Percentiles rank a stretch among this genome's conserved stretches.
phyloP scores from a whole-genome alignment of 176 grass and related monocot genomes.

The Carex cristatella region DNA sequence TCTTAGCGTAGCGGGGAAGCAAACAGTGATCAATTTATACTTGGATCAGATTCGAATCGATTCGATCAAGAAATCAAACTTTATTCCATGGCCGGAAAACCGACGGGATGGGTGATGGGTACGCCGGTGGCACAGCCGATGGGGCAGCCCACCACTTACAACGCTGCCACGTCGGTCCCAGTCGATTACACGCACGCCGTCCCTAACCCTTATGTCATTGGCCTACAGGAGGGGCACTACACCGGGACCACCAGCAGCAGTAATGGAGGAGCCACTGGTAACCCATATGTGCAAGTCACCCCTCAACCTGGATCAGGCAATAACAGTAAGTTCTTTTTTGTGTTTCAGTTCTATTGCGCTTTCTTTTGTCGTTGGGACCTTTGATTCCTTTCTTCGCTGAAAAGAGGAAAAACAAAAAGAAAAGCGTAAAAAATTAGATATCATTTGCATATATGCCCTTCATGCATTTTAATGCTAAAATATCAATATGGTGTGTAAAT shows the following conservation, averaged over 20 bases:
- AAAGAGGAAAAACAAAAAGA: too few relatives aligned
- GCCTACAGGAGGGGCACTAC: constrained; percentile 5
- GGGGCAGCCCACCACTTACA: not conserved
- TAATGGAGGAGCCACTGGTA: not conserved
- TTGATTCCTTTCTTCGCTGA: not conserved
- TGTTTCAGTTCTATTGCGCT: not conserved
- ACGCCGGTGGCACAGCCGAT: constrained; percentile 11
- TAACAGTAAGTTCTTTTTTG: constrained; percentile 8
- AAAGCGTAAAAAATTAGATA: too few relatives aligned
- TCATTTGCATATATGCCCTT: too few relatives aligned
- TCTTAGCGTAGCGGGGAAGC: not conserved
- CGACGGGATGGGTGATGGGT: constrained; percentile 19
- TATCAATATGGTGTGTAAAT: too few relatives aligned
- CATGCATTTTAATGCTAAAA: too few relatives aligned
- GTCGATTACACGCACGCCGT: not conserved
- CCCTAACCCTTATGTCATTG: constrained; percentile 19
- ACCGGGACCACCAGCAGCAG: constrained; percentile 5
- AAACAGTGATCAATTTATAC: not conserved
- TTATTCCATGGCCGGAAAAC: constrained; percentile 20
- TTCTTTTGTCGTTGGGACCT: not conserved
- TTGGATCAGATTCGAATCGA: not conserved
- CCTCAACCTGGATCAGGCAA: not conserved
- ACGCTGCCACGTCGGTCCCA: not conserved
- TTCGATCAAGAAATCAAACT: not conserved
- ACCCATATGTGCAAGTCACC: constrained; percentile 16